Percentiles rank a stretch among this genome's conserved stretches.
Conservation (phyloP, 2,329 filamentous ascomycete genomes). For the Colletotrichum abscissum region DNA sequence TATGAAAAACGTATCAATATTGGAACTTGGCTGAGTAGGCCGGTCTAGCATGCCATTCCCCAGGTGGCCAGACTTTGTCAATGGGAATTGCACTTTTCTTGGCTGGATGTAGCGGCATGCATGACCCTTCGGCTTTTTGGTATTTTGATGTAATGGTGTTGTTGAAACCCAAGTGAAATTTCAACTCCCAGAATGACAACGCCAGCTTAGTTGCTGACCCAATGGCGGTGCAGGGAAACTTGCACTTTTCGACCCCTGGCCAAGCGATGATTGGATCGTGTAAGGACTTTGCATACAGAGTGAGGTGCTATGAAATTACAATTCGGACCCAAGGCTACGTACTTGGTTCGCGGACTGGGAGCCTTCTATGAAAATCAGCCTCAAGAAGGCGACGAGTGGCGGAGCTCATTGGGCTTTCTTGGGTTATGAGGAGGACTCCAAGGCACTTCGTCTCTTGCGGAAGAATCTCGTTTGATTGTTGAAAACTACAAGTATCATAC, state of each 20-base stretch:
- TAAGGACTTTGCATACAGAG: neutral
- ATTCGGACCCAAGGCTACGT: neutral
- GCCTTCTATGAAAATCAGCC: conserved; percentile 1
- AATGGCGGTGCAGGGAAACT: neutral
- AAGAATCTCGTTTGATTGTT: neutral
- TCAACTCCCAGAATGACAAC: neutral
- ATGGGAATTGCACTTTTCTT: neutral
- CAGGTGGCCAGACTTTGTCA: neutral
- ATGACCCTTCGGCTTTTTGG: neutral
- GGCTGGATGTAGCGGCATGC: neutral
- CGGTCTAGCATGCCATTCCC: neutral
- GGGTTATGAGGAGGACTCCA: neutral
- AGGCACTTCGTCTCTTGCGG: neutral
- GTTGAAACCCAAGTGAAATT: neutral
- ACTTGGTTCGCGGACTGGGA: conserved; percentile 1
- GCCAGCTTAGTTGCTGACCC: neutral
- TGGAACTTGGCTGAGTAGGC: neutral
- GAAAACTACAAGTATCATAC: neutral
- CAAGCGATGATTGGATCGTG: neutral
- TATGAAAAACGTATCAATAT: neutral
- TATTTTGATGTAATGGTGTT: neutral
- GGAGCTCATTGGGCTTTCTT: neutral
- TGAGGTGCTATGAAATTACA: neutral
- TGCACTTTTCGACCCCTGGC: neutral
- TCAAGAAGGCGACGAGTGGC: neutral